Evolutionary conservation across 352 stramenopile species (phyloP).

Genomic region (Globisporangium irregulare): DNA sequence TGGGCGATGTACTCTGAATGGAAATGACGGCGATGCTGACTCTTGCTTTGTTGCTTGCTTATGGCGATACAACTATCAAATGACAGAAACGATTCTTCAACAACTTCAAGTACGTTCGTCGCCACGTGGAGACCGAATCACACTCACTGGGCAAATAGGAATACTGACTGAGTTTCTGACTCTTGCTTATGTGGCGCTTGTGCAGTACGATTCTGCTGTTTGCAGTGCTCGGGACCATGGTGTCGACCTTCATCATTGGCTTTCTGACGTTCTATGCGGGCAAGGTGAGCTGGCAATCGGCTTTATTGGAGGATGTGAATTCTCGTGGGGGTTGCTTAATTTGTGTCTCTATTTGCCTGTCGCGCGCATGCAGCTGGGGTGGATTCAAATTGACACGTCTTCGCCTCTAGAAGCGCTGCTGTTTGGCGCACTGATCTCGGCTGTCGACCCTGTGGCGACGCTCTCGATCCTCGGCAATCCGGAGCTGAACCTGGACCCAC

Average conservation of each 20-base stretch:
- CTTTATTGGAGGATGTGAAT: neutral
- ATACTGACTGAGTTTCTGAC: neutral
- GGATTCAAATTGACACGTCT: conserved; percentile 87
- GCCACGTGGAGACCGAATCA: neutral
- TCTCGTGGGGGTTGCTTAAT: neutral
- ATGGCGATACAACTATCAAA: neutral
- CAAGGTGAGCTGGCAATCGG: conserved; percentile 28
- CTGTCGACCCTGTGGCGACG: conserved; percentile 96
- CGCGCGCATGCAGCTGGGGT: conserved; percentile 35
- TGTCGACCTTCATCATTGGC: conserved; percentile 96
- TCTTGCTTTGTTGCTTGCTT: neutral
- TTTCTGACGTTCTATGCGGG: conserved; percentile 90
- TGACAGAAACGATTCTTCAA: conserved; percentile 92
- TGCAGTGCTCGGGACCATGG: conserved; percentile 94
- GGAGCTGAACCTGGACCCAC: conserved; percentile 88
- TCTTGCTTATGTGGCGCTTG: neutral
- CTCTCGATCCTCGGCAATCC: conserved; percentile 94
- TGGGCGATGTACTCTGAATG: neutral
- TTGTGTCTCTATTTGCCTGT: neutral
- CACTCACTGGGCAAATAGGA: neutral
- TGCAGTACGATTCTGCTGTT: conserved; percentile 93
- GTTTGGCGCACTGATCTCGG: conserved; percentile 95
- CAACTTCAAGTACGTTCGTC: conserved; percentile 84
- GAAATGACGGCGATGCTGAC: neutral
- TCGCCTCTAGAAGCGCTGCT: conserved; percentile 94